Conservation (phyloP, 495 filamentous ascomycete genomes). For the Talaromyces stipitatus region DNA sequence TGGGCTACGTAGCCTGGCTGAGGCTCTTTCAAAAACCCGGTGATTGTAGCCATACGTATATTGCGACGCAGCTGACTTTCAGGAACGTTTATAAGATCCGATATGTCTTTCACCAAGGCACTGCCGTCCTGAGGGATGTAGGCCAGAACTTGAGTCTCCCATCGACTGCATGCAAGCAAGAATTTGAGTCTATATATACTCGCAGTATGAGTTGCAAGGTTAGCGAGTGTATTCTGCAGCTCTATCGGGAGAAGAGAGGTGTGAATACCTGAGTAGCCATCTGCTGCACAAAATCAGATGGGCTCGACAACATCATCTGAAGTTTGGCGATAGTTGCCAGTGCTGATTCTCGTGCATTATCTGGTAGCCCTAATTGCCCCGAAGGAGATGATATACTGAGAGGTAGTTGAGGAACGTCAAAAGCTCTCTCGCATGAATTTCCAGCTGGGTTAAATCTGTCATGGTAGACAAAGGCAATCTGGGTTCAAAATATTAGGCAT, state of each 20-base stretch:
- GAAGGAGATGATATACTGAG: no score
- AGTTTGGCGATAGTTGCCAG: background rate
- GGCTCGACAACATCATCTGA: background rate
- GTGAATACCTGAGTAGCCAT: background rate
- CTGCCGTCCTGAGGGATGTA: conserved; percentile 28
- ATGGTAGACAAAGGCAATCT: no score
- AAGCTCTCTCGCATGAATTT: no score
- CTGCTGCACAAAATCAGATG: background rate
- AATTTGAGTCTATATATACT: conserved; percentile 22
- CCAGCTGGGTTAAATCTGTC: no score
- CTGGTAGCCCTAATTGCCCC: background rate
- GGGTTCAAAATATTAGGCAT: no score
- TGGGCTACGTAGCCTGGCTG: conserved; percentile 25
- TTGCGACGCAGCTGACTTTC: conserved; percentile 25
- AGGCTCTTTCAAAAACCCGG: conserved; percentile 31
- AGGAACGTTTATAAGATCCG: conserved; percentile 24
- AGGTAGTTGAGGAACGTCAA: no score
- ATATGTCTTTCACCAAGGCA: conserved; percentile 26
- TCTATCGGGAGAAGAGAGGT: no score
- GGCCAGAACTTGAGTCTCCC: conserved; percentile 34
- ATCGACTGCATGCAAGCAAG: conserved; percentile 36
- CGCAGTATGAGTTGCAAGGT: conserved; percentile 1
- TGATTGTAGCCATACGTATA: conserved; percentile 27
- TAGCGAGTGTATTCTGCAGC: no score
- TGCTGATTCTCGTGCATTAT: background rate